A percentile compares a stretch with the other conserved stretches of the same genome.
These are phyloP conservation scores for Schwanniomyces polymorphus DNA, from an alignment of 805 yeast genomes.

Conservation along the genomic window DNA sequence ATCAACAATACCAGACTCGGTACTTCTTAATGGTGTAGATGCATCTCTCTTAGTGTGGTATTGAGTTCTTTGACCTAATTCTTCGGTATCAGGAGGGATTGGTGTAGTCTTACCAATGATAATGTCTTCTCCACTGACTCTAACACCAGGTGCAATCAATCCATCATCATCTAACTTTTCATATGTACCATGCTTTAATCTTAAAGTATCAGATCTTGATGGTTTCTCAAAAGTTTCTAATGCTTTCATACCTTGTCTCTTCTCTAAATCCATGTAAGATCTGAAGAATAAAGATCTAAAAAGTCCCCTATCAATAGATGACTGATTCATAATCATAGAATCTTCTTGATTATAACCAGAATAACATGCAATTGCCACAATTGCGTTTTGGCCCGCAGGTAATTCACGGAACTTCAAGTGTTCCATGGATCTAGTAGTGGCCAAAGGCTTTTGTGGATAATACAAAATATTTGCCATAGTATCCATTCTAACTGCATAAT, in stretches of 20 bases:
- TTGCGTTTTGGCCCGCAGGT: conserved; percentile 98
- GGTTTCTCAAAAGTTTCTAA: conserved; percentile 98
- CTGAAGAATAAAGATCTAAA: conserved; percentile 95
- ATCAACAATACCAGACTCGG: conserved; percentile 98
- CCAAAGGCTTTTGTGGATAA: conserved; percentile 97
- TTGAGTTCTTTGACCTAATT: conserved; percentile 96
- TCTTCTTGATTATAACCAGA: conserved; percentile 99
- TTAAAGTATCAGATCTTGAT: conserved; percentile 86
- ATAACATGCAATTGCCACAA: conserved; percentile 97
- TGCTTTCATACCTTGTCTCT: conserved; percentile 97
- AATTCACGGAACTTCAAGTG: conserved; percentile 94
- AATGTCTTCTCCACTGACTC: conserved; percentile 98
- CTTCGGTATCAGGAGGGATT: conserved; percentile 98
- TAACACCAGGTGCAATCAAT: conserved; percentile 94
- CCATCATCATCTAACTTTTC: conserved; percentile 99
- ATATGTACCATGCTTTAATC: conserved; percentile 97
- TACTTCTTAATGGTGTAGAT: conserved; percentile 92
- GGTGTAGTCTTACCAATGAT: conserved; percentile 99
- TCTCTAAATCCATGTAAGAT: conserved; percentile 98
- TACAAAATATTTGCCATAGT: conserved; percentile 98
- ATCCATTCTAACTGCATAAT: conserved; percentile 96
- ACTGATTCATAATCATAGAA: conserved; percentile 99
- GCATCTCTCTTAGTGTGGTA: conserved; percentile 99
- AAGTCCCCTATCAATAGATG: conserved; percentile 93
- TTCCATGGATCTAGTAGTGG: conserved; percentile 98